Percentiles rank a stretch among this genome's conserved stretches.
These are phyloP conservation scores for Stromatinia cepivora DNA, from an alignment of 2,329 filamentous ascomycete genomes.

Conservation along the genomic window DNA sequence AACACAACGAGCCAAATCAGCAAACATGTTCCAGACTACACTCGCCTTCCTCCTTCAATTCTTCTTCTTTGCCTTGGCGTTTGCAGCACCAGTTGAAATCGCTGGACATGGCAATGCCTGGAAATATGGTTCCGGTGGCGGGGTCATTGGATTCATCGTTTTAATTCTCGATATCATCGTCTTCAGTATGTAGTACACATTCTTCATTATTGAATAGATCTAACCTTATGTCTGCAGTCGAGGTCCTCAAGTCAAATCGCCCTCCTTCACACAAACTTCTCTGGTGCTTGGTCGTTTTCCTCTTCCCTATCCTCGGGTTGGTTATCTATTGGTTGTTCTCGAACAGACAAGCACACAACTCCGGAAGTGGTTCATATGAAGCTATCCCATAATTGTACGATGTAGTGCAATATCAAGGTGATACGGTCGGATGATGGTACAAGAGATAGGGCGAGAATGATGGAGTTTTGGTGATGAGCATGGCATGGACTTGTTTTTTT, in stretches of 20 bases:
- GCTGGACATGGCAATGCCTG: constrained; percentile 48
- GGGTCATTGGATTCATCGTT: constrained; percentile 61
- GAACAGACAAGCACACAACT: constrained; percentile 57
- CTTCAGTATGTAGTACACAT: constrained; percentile 52
- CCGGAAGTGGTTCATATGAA: constrained; percentile 54
- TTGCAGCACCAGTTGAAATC: constrained; percentile 45
- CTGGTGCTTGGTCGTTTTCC: constrained; percentile 63
- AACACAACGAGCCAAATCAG: neutral
- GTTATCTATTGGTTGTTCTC: constrained; percentile 65
- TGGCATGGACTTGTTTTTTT: neutral
- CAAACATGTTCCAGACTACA: constrained; percentile 25
- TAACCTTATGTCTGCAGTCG: constrained; percentile 48
- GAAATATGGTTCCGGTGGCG: constrained; percentile 62
- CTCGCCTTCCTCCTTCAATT: constrained; percentile 53
- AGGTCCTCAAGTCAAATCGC: constrained; percentile 64
- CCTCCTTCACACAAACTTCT: constrained; percentile 57
- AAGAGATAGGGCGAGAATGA: neutral
- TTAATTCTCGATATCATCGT: constrained; percentile 63
- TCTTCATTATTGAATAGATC: neutral
- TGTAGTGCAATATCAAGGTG: too few relatives aligned
- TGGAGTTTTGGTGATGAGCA: neutral
- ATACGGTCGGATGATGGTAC: neutral
- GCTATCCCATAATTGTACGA: constrained; percentile 34
- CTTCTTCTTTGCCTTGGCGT: constrained; percentile 50
- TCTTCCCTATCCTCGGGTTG: constrained; percentile 63